These are phyloP conservation scores for Boletus reticulatus DNA, from an alignment of 768 basidiomycete genomes.

Conservation along the genomic window DNA sequence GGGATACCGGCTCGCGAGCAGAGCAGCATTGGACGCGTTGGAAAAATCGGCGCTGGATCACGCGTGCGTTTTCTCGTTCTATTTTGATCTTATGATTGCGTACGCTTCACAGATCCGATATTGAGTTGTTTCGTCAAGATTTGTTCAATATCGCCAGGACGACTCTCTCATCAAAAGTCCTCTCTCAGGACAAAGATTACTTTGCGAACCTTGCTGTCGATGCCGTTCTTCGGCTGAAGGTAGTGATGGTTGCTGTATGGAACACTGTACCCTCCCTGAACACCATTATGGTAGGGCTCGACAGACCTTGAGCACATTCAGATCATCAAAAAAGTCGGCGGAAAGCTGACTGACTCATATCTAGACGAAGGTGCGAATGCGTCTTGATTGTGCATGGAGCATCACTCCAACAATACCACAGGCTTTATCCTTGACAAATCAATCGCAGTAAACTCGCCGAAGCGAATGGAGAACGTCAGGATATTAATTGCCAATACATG, in stretches of 20 bases:
- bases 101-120: constrained; percentile 54
- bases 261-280: neutral
- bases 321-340: constrained; percentile 99
- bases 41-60: constrained; percentile 83
- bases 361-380: constrained; percentile 79
- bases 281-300: constrained; percentile 64
- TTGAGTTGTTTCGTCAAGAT: constrained; percentile 77
- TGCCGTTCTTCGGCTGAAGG: constrained; percentile 91
- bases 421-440: constrained; percentile 98
- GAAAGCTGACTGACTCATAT: constrained; percentile 97
- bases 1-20: constrained; percentile 91
- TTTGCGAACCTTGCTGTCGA: constrained; percentile 98
- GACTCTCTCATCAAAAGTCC: constrained; percentile 92
- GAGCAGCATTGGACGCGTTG: constrained; percentile 79
- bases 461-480: constrained; percentile 90
- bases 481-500: constrained; percentile 99
- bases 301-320: constrained; percentile 98
- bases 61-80: constrained; percentile 50
- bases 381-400: neutral
- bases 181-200: constrained; percentile 96
- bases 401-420: constrained; percentile 25
- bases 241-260: constrained; percentile 20
- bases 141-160: constrained; percentile 96
- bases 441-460: constrained; percentile 92
- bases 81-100: neutral